Percentiles rank a stretch among this genome's conserved stretches.
These are phyloP conservation scores for Phytophthora tubulina DNA, from an alignment of 352 stramenopile species.

Conservation along the genomic window DNA sequence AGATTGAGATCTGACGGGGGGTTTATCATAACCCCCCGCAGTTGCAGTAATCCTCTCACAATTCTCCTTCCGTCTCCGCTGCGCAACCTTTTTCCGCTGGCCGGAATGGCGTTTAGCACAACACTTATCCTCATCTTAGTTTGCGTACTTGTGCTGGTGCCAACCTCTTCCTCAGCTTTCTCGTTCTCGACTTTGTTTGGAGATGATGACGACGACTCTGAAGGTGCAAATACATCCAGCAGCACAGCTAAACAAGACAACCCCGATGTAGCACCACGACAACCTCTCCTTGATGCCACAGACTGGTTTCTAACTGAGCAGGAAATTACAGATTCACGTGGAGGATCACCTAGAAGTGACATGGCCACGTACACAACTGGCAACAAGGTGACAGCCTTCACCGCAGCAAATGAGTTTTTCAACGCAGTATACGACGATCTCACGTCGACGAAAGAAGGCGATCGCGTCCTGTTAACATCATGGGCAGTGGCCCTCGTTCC, in stretches of 20 bases:
- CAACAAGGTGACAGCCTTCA: slow-evolving; percentile 53
- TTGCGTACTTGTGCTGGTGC: not conserved
- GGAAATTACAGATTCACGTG: slow-evolving; percentile 56
- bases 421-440: slow-evolving; percentile 51
- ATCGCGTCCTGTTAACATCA: slow-evolving; percentile 48
- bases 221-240: not conserved
- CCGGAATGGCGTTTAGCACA: not conserved
- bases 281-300: slow-evolving; percentile 52
- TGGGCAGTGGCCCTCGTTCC: slow-evolving; percentile 56
- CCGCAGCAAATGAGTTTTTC: slow-evolving; percentile 52
- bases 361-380: slow-evolving; percentile 41
- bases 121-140: not conserved
- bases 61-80: too few relatives aligned
- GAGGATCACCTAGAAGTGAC: slow-evolving; percentile 47
- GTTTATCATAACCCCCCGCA: too few relatives aligned
- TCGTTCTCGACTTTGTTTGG: slow-evolving; percentile 20
- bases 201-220: slow-evolving; percentile 7
- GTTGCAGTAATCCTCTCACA: too few relatives aligned
- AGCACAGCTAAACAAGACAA: slow-evolving; percentile 24
- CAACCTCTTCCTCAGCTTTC: slow-evolving; percentile 10
- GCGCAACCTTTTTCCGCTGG: not conserved
- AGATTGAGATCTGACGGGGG: not conserved
- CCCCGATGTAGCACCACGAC: slow-evolving; percentile 33
- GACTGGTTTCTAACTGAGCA: slow-evolving; percentile 64
- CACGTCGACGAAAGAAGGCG: slow-evolving; percentile 19